Percentiles rank a stretch among this genome's conserved stretches.
Evolutionary conservation across 192 early-diverging fungal genomes (phyloP).

Genomic region (Jimgerdemannia flammicorona): DNA sequence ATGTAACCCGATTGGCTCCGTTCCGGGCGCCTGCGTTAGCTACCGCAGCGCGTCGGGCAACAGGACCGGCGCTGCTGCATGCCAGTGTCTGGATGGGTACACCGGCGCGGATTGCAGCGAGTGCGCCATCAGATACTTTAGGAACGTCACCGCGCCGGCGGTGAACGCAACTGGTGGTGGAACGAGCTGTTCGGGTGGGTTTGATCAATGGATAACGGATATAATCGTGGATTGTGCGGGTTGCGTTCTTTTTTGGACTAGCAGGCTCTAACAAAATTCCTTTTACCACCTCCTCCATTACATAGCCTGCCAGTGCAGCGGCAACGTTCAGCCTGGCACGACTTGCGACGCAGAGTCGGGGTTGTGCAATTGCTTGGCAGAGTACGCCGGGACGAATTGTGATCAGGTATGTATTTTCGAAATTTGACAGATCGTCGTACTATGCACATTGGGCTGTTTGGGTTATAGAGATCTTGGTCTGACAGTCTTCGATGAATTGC

Average conservation of each 20-base stretch:
- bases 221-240: no score
- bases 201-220: no score
- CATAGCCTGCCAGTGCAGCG: not conserved
- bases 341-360: not conserved
- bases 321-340: not conserved
- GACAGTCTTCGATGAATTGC: not conserved
- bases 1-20: not conserved
- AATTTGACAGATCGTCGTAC: no score
- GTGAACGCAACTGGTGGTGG: not conserved
- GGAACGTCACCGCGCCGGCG: not conserved
- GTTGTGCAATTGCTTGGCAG: not conserved
- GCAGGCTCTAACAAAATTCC: not conserved
- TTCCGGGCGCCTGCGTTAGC: not conserved
- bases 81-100: not conserved
- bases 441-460: no score
- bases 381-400: not conserved
- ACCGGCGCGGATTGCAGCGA: not conserved
- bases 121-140: not conserved
- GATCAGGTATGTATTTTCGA: not conserved
- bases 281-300: not conserved
- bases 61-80: not conserved
- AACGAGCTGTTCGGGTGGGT: not conserved
- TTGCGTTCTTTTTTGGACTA: no score
- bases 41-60: not conserved
- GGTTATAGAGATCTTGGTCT: no score